Evolutionary conservation across 2,329 filamentous ascomycete genomes (phyloP), one percentile per base, ranked within the genome.

Genomic region (Chaetomiaceae sp.): DNA sequence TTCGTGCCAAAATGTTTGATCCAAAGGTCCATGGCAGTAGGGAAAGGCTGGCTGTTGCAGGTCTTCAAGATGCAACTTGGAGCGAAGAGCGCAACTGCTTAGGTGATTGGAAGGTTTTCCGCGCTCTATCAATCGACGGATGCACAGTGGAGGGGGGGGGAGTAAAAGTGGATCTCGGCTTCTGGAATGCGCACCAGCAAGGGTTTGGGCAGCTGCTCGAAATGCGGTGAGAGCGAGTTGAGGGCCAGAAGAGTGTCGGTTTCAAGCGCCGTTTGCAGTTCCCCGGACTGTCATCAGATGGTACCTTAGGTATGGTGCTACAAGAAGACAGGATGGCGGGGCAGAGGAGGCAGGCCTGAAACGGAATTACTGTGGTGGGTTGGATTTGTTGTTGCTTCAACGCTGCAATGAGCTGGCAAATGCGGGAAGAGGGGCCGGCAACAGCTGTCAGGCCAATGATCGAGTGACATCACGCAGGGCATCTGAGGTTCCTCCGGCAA

Each of bases 401-500:
- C 6, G 21, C 18, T 18, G 38, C 20, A 29, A 16, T 30, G 32
- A 48, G 47, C 46, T 48, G 53, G 14, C 34, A 44, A 10, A 6
- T 34, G n/a, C 11, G 25, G 37, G 10, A 9, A 10, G 18, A 9
- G 43, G 21, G 25, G 18, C 43, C n/a, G 44, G 4, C 21, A 25
- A 29, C 59, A 60, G 58, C 58, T 61, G 58, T 16, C 54, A 55
- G 27, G 25, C 41, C 46, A 54, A 50, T 53, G 48, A 41, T 13
- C 21, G 9, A 47, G 54, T 61, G 58, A 61, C 60, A 58, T 61
- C 54, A 57, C 54, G 20, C 48, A n/a, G 13, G 30, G 20, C 16
- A 34, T 7, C 21, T 13, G 13, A 51, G 38, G 60, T 62, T 62
- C 56, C 60, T 62, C 23, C 48, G 54, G 60, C 58, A 62, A 62